Base-by-base conservation (phyloP, 768 basidiomycete genomes). In the Trametes cubensis region DNA sequence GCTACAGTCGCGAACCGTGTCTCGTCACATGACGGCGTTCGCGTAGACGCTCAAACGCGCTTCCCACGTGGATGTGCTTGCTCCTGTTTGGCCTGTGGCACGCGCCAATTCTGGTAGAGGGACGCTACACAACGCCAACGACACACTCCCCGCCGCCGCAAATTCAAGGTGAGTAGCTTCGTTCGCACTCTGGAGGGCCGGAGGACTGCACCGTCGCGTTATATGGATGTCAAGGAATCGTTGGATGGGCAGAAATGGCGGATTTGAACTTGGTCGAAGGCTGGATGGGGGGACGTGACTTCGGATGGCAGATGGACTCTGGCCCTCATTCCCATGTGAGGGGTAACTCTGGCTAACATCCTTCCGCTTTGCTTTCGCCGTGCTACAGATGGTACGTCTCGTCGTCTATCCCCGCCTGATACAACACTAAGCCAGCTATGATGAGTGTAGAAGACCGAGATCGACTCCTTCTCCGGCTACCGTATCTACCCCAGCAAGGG, bases 401-500 rank as follows among this genome's bases (percentile, higher is more conserved):
- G 8, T 13, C 10, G 5, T 45, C 11, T 6, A 4, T 26, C 6
- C 40, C 14, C 7, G 7, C 7, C 0, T 13, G 39, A 38, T 7
- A 17, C 14, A 44, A 5, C 18, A 15, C 45, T 54, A 18, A 47
- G 42, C 10, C 8, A 20, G 13, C 10, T 34, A 14, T 11, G 7
- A 28, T 51, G 73, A 72, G 70, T 70, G 63, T 65, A 92, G 91
- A 98, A 98, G 88, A 88, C 98, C 83, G 96, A 98, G 81, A 91
- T 94, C 81, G 97, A 98, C 83, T 89, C 89, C 62, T 98, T 99
- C 86, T 96, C 95, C 72, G 92, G 93, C 71, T 94, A 83, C 86
- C 89, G 90, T 73, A 95, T 99, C 83, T 99, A 98, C 88, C 96
- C 96, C 69, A 87, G 87, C 79, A 96, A 90, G 90, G 96, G 95